Evolutionary conservation across 331 rosid species (phyloP), one percentile per base, ranked within the genome.

Genomic region (Quercus lobata): DNA sequence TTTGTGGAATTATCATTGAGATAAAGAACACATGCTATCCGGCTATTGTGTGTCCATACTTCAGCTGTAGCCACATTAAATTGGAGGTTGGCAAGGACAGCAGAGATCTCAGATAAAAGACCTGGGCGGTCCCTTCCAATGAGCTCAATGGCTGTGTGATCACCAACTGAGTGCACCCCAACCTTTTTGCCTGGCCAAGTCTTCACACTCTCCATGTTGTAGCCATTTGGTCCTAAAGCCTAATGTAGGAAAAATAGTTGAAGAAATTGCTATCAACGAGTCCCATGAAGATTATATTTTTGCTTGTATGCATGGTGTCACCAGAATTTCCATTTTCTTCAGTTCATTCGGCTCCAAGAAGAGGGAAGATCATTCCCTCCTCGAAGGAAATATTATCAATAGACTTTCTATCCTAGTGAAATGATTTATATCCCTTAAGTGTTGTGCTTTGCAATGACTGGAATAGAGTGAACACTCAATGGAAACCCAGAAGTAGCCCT

Each of bases 191-290:
- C 91, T 25, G 89, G 82, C 88, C 88, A 86, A 63, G 81, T 79
- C 79, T 86, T 89, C 74, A 76, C 84, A 57, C 86, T 87, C 61
- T 89, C 91, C 57, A 57, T 85, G 79, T 61, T 78, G 78, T 89
- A 85, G 74, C 93, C 87, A 91, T 85, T 94, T 81, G 96, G 97
- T 88, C 97, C 98, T 88, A 92, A 91, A 86, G 98, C 93, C 98
- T 90, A 81, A 81, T 74, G 71, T 78, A 84, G 62, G 80, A 86
- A 83, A 78, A 76, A 83, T 86, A 83, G 83, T 76, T 83, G 68
- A 81, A 80, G 78, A 84, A 81, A 79, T 57, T 76, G 72, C 83
- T 63, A 72, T 87, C 49, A 86, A 84, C 74, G 81, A 53, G 82
- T 77, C 74, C 57, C 65, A 72, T 61, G 73, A 70, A 30, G 17